A percentile compares a stretch with the other conserved stretches of the same genome.
phyloP scores from a whole-genome alignment of 306 rosid species.

The Fragaria nilgerrensis region DNA sequence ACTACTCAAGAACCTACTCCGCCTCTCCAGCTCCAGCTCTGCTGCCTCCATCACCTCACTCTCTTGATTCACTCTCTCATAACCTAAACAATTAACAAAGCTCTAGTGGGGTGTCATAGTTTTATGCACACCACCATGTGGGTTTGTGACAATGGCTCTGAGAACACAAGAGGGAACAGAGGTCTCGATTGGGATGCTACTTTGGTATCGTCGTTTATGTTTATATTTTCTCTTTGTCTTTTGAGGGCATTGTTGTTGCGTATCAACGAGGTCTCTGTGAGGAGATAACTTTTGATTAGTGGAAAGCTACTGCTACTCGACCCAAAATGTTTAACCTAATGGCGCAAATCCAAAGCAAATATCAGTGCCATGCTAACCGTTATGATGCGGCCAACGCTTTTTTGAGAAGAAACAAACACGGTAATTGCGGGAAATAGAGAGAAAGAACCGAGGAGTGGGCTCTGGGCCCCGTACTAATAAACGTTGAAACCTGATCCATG shows the following conservation, averaged over 20 bases:
- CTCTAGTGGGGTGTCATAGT: slow-evolving; percentile 28
- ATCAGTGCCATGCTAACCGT: neutral
- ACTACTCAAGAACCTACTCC: slow-evolving; percentile 71
- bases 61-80: slow-evolving; percentile 23
- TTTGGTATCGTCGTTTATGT: neutral
- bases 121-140: slow-evolving; percentile 24
- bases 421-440: slow-evolving; percentile 22
- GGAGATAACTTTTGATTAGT: slow-evolving; percentile 24
- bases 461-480: neutral
- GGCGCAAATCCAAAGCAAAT: neutral
- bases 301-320: slow-evolving; percentile 7
- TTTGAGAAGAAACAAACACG: slow-evolving; percentile 11
- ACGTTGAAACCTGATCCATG: neutral
- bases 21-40: slow-evolving; percentile 82
- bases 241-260: slow-evolving; percentile 26
- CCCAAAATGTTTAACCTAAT: neutral
- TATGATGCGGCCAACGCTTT: neutral
- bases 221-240: slow-evolving; percentile 10
- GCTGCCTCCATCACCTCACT: slow-evolving; percentile 51
- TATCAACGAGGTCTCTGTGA: slow-evolving; percentile 20
- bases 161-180: slow-evolving; percentile 20
- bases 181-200: slow-evolving; percentile 29
- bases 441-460: neutral
- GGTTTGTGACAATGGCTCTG: slow-evolving; percentile 31
- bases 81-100: neutral